A percentile compares a stretch with the other conserved stretches of the same genome.
Conservation (phyloP, 1,139 yeast genomes). For the Debaryomyces sp. region DNA sequence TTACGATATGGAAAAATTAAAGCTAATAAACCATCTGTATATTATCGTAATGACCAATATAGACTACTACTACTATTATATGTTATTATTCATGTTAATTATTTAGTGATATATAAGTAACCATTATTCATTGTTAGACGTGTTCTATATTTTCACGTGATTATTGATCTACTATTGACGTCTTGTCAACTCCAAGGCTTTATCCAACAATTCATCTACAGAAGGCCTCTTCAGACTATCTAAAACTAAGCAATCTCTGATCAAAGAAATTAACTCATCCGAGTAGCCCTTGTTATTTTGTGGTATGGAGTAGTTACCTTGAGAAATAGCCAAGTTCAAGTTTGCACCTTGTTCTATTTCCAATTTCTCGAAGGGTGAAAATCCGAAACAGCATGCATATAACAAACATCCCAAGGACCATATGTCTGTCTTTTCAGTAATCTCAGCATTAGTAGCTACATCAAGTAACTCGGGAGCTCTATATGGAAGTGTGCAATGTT, state of each 20-base stretch:
- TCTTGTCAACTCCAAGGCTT: constrained; percentile 39
- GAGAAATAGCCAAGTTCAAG: constrained; percentile 72
- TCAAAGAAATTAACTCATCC: constrained; percentile 54
- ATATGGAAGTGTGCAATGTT: constrained; percentile 84
- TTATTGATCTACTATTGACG: constrained; percentile 5
- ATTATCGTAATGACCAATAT: neutral
- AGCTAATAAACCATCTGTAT: neutral
- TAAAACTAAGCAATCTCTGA: constrained; percentile 60
- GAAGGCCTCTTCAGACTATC: constrained; percentile 65
- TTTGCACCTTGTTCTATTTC: constrained; percentile 84
- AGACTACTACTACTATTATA: neutral
- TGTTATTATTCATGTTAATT: neutral
- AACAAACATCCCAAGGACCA: constrained; percentile 91
- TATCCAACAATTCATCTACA: constrained; percentile 58
- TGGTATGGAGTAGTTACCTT: constrained; percentile 73
- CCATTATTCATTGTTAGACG: neutral
- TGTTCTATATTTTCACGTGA: constrained; percentile 7
- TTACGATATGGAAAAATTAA: neutral
- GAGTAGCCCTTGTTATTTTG: constrained; percentile 47
- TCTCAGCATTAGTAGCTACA: constrained; percentile 60
- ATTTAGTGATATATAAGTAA: neutral
- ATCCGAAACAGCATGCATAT: constrained; percentile 75
- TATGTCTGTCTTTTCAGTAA: constrained; percentile 78
- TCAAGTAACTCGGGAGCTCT: constrained; percentile 90
- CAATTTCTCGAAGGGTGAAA: constrained; percentile 85